These are phyloP conservation scores for Colletotrichum melonis DNA, from an alignment of 2,329 filamentous ascomycete species.

Conservation along the genomic window DNA sequence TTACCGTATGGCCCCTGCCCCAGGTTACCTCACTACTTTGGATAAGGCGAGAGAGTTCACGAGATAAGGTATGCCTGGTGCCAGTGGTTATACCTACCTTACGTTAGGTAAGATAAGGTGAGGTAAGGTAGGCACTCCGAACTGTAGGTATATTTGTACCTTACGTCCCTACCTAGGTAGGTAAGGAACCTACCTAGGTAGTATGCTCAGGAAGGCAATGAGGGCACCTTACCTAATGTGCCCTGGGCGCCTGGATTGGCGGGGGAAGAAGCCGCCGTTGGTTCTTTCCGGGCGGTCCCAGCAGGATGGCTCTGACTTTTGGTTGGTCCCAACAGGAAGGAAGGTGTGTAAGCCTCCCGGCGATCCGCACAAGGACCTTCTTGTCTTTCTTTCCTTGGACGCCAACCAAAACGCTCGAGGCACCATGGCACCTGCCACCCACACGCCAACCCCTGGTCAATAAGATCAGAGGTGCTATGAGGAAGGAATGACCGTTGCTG, in stretches of 20 bases:
- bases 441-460: not conserved
- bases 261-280: not conserved
- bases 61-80: too few species aligned
- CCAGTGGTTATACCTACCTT: too few species aligned
- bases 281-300: not conserved
- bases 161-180: too few species aligned
- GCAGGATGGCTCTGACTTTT: constrained; percentile 1
- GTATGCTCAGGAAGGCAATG: not conserved
- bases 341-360: constrained; percentile 19
- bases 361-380: constrained; percentile 20
- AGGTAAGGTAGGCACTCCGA: too few species aligned
- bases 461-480: not conserved
- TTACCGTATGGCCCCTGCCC: not conserved
- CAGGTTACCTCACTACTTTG: too few species aligned
- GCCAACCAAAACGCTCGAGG: not conserved
- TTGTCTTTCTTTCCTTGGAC: not conserved
- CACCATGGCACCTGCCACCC: too few species aligned
- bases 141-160: too few species aligned
- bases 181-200: too few species aligned
- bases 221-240: not conserved
- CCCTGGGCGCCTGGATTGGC: not conserved
- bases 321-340: constrained; percentile 21
- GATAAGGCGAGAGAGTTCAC: too few species aligned
- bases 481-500: not conserved
- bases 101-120: too few species aligned